Conservation (phyloP, 108 stramenopile genomes). For the Skeletonema marinoi region DNA sequence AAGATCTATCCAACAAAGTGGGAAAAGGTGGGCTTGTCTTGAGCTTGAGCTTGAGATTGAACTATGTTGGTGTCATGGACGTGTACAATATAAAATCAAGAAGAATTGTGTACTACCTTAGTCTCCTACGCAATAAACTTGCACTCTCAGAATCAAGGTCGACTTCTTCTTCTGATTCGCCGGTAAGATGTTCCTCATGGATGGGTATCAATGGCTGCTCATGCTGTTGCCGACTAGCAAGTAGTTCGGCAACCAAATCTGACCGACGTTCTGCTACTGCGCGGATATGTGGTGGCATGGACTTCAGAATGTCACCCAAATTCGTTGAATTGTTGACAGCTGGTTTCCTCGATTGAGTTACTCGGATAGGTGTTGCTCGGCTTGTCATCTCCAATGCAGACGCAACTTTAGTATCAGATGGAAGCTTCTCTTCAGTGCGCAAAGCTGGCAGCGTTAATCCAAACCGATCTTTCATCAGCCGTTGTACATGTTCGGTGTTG, state of each 20-base stretch:
- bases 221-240: constrained; percentile 9
- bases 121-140: constrained; percentile 18
- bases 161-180: neutral
- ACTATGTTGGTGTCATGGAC: neutral
- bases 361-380: neutral
- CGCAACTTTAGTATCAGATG: neutral
- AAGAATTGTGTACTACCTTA: neutral
- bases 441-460: constrained; percentile 54
- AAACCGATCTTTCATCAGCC: constrained; percentile 63
- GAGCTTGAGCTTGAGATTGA: neutral
- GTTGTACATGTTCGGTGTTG: constrained; percentile 18
- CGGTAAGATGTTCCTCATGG: neutral
- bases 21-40: neutral
- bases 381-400: neutral
- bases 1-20: neutral
- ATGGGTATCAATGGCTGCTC: neutral
- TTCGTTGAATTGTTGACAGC: neutral
- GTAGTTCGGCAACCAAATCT: constrained; percentile 49
- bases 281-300: constrained; percentile 59
- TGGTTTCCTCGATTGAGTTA: neutral
- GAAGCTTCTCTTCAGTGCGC: constrained; percentile 3
- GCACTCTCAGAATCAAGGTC: constrained; percentile 29
- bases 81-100: neutral
- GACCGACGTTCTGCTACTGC: constrained; percentile 62
- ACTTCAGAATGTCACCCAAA: constrained; percentile 25